Base-by-base conservation (phyloP, 345 rosid species). In the Eucalyptus pumila region DNA sequence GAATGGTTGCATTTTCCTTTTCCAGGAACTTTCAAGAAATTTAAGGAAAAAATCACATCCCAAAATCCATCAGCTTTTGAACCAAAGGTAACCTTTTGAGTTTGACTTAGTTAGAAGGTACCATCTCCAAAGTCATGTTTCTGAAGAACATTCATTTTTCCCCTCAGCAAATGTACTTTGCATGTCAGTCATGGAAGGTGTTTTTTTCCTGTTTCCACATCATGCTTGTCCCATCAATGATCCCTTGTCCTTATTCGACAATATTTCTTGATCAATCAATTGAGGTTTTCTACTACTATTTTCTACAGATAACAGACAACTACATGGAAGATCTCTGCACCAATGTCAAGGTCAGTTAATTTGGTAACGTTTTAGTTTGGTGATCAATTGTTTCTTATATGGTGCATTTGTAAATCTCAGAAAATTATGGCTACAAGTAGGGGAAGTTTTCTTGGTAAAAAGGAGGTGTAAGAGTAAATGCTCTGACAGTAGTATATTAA, bases 21-120 rank as follows among this genome's bases (percentile, higher is more conserved):
- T 81, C 45, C 93, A 96, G 99, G 95, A 88, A 97, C 98, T 87
- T 97, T 93, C 88, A 95, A 97, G 92, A 96, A 95, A 90, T 97
- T 94, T 89, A 98, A 97, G 93, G 98, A 94, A 90, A 96, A 93
- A 91, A 42, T 94, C 89, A 93, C 86, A 80, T 89, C 95, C 62
- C 98, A 96, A 87, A 95, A 95, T 88, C 95, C 97, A 30, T 92
- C 93, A 51, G 92, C 96, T 90, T 91, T 94, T 87, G 94, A 93
- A 90, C 92, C 92, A 58, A 97, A 95, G 96, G 98, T 95, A 91
- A 89, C 89, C 86, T 30, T 90, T 51, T 40, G 83, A 72, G 83
- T 72, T 72, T 40, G 85, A 48, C 27, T 88, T 58, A 32, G 26
- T 1, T 51, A 52, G 42, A 44, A 72, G n/a, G 23, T 50, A 76